These are phyloP conservation scores for Hyaloscypha hepaticicola DNA, from an alignment of 495 filamentous ascomycete species.

Conservation along the genomic window DNA sequence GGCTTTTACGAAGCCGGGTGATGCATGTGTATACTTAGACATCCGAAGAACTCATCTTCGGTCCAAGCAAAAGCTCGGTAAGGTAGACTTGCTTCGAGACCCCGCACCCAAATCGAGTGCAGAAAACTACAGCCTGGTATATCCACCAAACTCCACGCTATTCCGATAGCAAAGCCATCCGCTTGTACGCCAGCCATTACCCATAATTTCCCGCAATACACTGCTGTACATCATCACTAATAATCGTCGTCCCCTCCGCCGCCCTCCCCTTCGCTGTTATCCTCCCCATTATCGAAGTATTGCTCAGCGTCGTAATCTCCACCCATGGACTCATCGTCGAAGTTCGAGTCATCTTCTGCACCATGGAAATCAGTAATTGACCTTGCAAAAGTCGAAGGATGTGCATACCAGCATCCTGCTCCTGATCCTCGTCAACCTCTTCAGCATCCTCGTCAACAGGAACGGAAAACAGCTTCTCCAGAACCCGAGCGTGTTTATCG, in stretches of 20 bases:
- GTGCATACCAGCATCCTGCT: slow-evolving; percentile 33
- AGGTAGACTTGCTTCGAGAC: no score
- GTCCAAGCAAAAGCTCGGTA: no score
- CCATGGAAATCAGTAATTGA: neutral
- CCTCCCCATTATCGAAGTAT: slow-evolving; percentile 52
- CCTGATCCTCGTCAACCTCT: slow-evolving; percentile 42
- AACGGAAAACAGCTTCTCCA: slow-evolving; percentile 35
- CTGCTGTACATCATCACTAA: neutral
- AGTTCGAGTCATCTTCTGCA: slow-evolving; percentile 33
- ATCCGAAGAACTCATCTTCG: no score
- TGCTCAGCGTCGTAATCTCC: slow-evolving; percentile 56
- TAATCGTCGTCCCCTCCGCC: slow-evolving; percentile 45
- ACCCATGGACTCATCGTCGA: slow-evolving; percentile 42
- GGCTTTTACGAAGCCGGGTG: no score
- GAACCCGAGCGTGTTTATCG: slow-evolving; percentile 27
- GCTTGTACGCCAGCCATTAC: neutral
- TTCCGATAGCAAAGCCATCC: neutral
- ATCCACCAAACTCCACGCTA: neutral
- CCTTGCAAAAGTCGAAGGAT: neutral
- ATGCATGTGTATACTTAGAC: no score
- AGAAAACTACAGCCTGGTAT: no score
- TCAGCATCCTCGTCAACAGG: slow-evolving; percentile 37
- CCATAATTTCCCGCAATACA: neutral
- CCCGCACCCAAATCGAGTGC: no score
- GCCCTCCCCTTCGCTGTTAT: slow-evolving; percentile 41